Conservation (phyloP, 768 basidiomycete species). For the Dentipellis sp. region DNA sequence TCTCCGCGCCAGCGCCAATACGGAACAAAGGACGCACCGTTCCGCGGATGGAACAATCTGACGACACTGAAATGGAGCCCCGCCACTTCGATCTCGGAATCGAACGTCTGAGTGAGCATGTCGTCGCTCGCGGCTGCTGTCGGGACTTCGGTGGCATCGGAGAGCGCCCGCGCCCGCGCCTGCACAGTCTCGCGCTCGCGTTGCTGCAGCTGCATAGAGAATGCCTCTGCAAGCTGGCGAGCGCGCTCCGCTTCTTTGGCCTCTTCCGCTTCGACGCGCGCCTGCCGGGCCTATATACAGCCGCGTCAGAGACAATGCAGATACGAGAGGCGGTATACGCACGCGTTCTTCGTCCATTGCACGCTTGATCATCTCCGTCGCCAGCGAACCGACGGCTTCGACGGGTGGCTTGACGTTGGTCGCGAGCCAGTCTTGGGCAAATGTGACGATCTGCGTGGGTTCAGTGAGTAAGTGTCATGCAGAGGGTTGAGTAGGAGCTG, state of each 20-base stretch:
- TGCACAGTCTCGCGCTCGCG: constrained; percentile 41
- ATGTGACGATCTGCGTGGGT: constrained; percentile 45
- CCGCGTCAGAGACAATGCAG: background rate
- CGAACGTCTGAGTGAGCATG: constrained; percentile 50
- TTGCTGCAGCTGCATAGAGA: constrained; percentile 59
- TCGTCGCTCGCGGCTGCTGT: constrained; percentile 13
- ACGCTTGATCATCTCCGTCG: constrained; percentile 68
- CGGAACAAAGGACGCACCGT: constrained; percentile 31
- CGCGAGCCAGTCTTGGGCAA: constrained; percentile 64
- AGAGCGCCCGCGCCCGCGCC: constrained; percentile 55
- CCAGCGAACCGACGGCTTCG: constrained; percentile 62
- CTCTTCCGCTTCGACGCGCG: constrained; percentile 45
- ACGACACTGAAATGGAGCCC: constrained; percentile 56
- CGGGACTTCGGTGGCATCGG: constrained; percentile 63
- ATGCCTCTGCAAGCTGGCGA: constrained; percentile 37
- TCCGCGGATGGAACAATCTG: constrained; percentile 62
- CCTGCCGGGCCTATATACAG: constrained; percentile 23
- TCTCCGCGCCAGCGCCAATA: background rate
- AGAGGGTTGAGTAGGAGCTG: too few relatives aligned
- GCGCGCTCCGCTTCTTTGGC: constrained; percentile 41
- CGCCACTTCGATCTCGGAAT: constrained; percentile 43
- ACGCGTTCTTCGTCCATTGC: constrained; percentile 64
- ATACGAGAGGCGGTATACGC: constrained; percentile 14
- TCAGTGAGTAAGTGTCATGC: too few relatives aligned
- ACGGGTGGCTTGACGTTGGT: constrained; percentile 44